Percentiles rank a stretch among this genome's conserved stretches.
These are phyloP conservation scores for Pulveroboletus sp. DNA, from an alignment of 768 basidiomycete genomes.

Conservation along the genomic window DNA sequence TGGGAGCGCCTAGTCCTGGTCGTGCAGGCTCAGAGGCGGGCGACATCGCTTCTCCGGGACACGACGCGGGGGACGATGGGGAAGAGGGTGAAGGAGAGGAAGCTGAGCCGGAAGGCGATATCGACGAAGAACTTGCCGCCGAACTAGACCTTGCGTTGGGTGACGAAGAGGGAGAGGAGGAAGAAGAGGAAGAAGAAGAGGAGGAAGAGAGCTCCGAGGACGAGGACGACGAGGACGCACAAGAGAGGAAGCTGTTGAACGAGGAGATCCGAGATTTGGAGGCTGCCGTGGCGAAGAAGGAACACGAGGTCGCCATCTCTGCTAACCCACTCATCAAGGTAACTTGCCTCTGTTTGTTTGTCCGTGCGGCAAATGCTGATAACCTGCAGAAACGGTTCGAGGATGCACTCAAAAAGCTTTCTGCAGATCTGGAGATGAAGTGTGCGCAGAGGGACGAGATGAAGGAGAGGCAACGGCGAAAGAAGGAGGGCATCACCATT, in stretches of 20 bases:
- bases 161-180: constrained; percentile 64
- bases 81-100: constrained; percentile 59
- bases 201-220: constrained; percentile 57
- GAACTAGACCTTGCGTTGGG: constrained; percentile 82
- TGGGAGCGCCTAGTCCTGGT: constrained; percentile 70
- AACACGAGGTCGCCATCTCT: constrained; percentile 74
- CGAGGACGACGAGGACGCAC: constrained; percentile 76
- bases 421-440: constrained; percentile 84
- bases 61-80: constrained; percentile 51
- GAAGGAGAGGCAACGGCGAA: constrained; percentile 66
- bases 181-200: constrained; percentile 54
- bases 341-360: background rate
- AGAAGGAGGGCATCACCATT: constrained; percentile 58
- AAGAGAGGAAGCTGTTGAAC: constrained; percentile 74
- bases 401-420: constrained; percentile 84
- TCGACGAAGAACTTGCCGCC: constrained; percentile 85
- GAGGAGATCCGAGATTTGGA: constrained; percentile 90
- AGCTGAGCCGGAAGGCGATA: constrained; percentile 69
- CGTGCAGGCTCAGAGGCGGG: constrained; percentile 61
- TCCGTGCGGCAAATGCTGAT: background rate
- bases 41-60: constrained; percentile 55
- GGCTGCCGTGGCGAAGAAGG: constrained; percentile 83
- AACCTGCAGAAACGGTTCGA: constrained; percentile 79
- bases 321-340: constrained; percentile 87
- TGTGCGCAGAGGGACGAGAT: constrained; percentile 73